phyloP scores from a whole-genome alignment of 176 grass and related monocot species.

The Cenchrus americanus region DNA sequence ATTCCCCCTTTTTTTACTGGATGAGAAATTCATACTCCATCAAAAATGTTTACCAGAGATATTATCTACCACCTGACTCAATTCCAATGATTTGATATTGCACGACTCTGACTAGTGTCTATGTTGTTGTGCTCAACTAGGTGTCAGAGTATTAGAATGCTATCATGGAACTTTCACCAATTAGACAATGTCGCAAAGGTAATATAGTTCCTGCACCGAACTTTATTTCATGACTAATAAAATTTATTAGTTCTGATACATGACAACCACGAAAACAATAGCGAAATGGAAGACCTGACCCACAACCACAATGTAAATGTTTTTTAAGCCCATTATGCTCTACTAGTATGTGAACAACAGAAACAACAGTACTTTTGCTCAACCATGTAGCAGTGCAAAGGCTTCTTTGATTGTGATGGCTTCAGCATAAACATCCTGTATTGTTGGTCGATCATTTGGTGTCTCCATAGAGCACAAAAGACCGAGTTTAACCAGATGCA shows the following conservation, averaged over 20 bases:
- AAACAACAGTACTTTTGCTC: not conserved
- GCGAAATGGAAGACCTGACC: not conserved
- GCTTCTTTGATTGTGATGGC: conserved; percentile 27
- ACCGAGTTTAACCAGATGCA: conserved; percentile 42
- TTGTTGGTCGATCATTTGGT: conserved; percentile 54
- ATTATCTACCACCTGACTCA: no score
- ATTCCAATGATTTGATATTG: no score
- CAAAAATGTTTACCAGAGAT: no score
- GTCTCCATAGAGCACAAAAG: conserved; percentile 43
- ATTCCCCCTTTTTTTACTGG: no score
- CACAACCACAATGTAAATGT: not conserved
- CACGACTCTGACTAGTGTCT: no score
- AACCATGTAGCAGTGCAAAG: not conserved
- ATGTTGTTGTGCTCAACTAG: no score
- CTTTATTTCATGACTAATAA: not conserved
- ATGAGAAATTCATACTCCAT: no score
- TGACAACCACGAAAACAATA: not conserved
- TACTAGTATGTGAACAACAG: no score
- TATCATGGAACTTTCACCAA: not conserved
- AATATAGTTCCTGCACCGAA: not conserved
- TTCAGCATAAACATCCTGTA: conserved; percentile 48
- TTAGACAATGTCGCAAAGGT: not conserved
- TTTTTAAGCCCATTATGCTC: not conserved
- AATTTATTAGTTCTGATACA: not conserved
- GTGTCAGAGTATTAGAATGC: no score